phyloP scores from a whole-genome alignment of 2,329 filamentous ascomycete species.

The Epichloe brachyelytri region DNA sequence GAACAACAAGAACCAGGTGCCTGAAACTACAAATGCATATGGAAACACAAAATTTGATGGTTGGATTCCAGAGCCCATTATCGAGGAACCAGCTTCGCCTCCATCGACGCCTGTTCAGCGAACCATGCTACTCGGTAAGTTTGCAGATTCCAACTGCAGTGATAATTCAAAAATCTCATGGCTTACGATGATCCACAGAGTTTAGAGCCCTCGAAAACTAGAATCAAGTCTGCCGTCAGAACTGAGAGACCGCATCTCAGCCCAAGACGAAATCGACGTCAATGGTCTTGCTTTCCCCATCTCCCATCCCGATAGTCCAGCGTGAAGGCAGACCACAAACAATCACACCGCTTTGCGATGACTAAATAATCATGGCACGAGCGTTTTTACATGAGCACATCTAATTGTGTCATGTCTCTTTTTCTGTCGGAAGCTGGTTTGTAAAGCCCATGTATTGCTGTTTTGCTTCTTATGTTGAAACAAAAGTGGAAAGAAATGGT shows the following conservation, averaged over 20 bases:
- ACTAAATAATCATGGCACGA: background rate
- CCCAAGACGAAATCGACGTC: background rate
- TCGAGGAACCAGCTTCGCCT: conserved; percentile 21
- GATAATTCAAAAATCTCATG: background rate
- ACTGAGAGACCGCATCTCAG: background rate
- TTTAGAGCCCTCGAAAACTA: background rate
- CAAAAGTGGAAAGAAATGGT: background rate
- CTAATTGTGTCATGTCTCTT: background rate
- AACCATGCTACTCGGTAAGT: conserved; percentile 19
- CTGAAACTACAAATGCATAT: background rate
- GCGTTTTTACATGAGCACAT: background rate
- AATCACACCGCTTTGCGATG: background rate
- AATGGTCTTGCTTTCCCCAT: background rate
- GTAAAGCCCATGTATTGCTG: background rate
- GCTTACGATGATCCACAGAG: background rate
- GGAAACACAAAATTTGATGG: conserved; percentile 5
- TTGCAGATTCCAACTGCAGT: background rate
- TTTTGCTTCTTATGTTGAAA: background rate
- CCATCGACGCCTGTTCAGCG: conserved; percentile 11
- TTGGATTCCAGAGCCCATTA: conserved; percentile 17
- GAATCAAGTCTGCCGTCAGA: background rate
- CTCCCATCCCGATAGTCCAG: background rate
- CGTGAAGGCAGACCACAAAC: background rate
- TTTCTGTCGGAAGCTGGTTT: background rate
- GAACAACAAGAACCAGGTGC: background rate